Percentiles rank a stretch among this genome's conserved stretches.
These are phyloP conservation scores for Dipodascus albidus DNA, from an alignment of 805 yeast genomes.

Conservation along the genomic window DNA sequence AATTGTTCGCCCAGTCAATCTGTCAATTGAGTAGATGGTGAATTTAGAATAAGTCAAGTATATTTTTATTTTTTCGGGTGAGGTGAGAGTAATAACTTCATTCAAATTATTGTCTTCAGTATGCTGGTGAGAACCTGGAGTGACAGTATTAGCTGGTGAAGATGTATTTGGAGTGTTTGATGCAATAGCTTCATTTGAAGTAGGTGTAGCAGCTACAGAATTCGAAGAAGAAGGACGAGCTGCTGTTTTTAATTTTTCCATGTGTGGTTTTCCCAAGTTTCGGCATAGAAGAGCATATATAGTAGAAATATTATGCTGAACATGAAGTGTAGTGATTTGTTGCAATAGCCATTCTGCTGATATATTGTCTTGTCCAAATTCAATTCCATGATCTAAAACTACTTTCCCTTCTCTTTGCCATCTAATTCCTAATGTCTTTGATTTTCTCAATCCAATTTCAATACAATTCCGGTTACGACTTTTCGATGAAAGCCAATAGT, in stretches of 20 bases:
- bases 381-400: constrained; percentile 19
- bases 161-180: background rate
- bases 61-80: constrained; percentile 12
- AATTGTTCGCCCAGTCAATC: constrained; percentile 15
- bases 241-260: background rate
- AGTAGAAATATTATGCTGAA: constrained; percentile 26
- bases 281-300: constrained; percentile 13
- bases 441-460: constrained; percentile 46
- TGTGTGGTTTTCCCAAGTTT: constrained; percentile 2
- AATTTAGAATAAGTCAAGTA: constrained; percentile 12
- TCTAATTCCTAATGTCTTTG: constrained; percentile 36
- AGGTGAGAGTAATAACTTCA: constrained; percentile 1
- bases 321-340: constrained; percentile 31
- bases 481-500: constrained; percentile 43
- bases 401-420: constrained; percentile 54
- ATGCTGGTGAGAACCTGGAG: background rate
- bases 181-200: background rate
- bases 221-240: background rate
- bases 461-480: constrained; percentile 35
- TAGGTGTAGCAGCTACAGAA: background rate
- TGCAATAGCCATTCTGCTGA: constrained; percentile 30
- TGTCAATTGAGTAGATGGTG: constrained; percentile 16
- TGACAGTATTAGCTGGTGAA: background rate
- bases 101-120: background rate
- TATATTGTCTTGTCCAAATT: constrained; percentile 22